Evolutionary conservation across 768 basidiomycete genomes (phyloP), one percentile per base, ranked within the genome.

Genomic region (Piloderma croceum): DNA sequence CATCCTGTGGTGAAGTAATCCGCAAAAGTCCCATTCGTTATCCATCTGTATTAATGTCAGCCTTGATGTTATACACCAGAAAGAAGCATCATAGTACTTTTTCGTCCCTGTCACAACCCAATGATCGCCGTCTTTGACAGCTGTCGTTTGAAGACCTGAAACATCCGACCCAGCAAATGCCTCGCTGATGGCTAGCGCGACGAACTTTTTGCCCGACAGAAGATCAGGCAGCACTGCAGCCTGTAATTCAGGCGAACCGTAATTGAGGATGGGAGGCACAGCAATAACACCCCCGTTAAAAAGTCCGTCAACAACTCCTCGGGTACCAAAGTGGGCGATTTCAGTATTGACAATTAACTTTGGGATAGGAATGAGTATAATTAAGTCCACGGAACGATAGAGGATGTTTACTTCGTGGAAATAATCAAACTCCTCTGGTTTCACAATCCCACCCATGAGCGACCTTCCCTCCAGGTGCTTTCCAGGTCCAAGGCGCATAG

Each of bases 61-160:
- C 9, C 33, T 36, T 34, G 4, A 34, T 19, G 25, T 10, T 22
- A 23, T 22, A 17, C 24, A 17, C 4, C 24, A 41, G 15, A 27
- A 18, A 19, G 17, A 38, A 10, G 10, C 33, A n/a, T 19, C 2
- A 20, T 53, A 71, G 3, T 42, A 84, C 88, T 94, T 94, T 63
- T 97, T 97, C 5, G 90, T 92, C 13, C 94, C 94, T 31, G 82
- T 89, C 46, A 97, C 81, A 10, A 91, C 73, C 83, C 86, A 94
- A 31, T 81, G 66, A 49, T 87, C 79, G 1, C 90, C 93, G 52
- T 94, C 90, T 42, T 79, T 78, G 41, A 77, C 76, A 1, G 93
- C 93, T 1, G 81, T 84, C 42, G 84, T 97, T 70, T 79, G 90
- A 24, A 93, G 52, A 3, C 92, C 90, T 36, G 77, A 62, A 3